Evolutionary conservation across 2,329 filamentous ascomycete species (phyloP).

Genomic region (Alternaria brassicae): DNA sequence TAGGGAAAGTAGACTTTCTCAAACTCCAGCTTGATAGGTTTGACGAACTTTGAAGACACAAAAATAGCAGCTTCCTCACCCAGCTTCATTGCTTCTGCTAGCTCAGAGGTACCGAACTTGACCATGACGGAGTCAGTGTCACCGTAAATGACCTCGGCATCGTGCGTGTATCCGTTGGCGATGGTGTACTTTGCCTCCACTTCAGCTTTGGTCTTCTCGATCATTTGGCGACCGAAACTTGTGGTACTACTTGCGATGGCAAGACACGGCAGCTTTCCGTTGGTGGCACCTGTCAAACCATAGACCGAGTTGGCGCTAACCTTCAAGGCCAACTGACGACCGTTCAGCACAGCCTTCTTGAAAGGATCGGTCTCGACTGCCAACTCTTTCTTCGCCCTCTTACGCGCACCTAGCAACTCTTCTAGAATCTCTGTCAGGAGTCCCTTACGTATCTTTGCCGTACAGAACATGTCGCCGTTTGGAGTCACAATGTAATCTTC

Average conservation of each 20-base stretch:
- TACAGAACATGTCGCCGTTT: conserved; percentile 92
- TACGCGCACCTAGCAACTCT: conserved; percentile 88
- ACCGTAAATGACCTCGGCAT: conserved; percentile 97
- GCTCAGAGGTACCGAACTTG: conserved; percentile 90
- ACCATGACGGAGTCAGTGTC: conserved; percentile 99
- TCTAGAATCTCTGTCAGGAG: conserved; percentile 94
- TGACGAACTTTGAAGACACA: conserved; percentile 91
- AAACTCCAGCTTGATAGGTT: conserved; percentile 98
- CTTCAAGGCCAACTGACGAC: conserved; percentile 94
- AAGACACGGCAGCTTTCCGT: conserved; percentile 93
- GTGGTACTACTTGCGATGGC: conserved; percentile 97
- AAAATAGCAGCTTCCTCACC: conserved; percentile 90
- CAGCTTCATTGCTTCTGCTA: conserved; percentile 89
- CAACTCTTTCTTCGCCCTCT: conserved; percentile 90
- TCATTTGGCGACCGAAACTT: conserved; percentile 97
- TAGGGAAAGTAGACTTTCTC: conserved; percentile 99
- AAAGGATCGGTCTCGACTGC: conserved; percentile 91
- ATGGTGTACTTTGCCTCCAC: conserved; percentile 90
- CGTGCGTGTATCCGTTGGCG: conserved; percentile 90
- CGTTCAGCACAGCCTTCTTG: conserved; percentile 97
- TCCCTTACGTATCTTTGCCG: conserved; percentile 85
- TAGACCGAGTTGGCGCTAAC: conserved; percentile 98
- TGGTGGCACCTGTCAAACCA: conserved; percentile 93
- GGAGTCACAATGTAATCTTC: conserved; percentile 97
- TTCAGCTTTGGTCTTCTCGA: conserved; percentile 96